Percentiles rank a stretch among this genome's conserved stretches.
Conservation (phyloP, 2,329 filamentous ascomycete species). For the Stemphylium lycopersici region DNA sequence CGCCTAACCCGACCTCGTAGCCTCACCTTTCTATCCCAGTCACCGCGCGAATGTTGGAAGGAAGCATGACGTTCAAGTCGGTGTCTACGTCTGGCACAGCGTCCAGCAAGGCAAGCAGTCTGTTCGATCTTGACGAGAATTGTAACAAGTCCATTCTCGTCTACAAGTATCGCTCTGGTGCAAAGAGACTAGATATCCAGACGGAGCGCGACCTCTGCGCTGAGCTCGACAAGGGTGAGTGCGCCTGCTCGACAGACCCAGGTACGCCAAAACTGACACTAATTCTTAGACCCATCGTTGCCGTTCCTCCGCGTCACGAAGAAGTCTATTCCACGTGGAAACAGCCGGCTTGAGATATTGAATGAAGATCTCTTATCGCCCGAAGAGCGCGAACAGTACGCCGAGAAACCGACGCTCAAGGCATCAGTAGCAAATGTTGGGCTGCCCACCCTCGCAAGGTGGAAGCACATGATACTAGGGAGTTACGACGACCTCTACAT, state of each 20-base stretch:
- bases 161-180: conserved; percentile 53
- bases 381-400: conserved; percentile 45
- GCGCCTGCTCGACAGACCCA: neutral
- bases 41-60: conserved; percentile 15
- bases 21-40: conserved; percentile 27
- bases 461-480: conserved; percentile 54
- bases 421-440: conserved; percentile 56
- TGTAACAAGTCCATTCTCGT: conserved; percentile 53
- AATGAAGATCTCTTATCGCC: conserved; percentile 52
- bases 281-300: conserved; percentile 48
- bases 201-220: conserved; percentile 54
- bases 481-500: conserved; percentile 58
- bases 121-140: conserved; percentile 54
- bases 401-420: conserved; percentile 55
- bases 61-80: conserved; percentile 52
- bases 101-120: conserved; percentile 48
- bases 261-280: conserved; percentile 27
- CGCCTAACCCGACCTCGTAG: conserved; percentile 31
- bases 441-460: conserved; percentile 53
- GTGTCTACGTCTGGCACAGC: conserved; percentile 49
- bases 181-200: conserved; percentile 47
- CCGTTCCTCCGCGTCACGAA: conserved; percentile 53
- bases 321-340: conserved; percentile 55
- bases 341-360: conserved; percentile 54
- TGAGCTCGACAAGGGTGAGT: conserved; percentile 45